Percentiles rank a stretch among this genome's conserved stretches.
These are phyloP conservation scores for Solanum bukasovii DNA, from an alignment of 257 asterid genomes.

Conservation along the genomic window DNA sequence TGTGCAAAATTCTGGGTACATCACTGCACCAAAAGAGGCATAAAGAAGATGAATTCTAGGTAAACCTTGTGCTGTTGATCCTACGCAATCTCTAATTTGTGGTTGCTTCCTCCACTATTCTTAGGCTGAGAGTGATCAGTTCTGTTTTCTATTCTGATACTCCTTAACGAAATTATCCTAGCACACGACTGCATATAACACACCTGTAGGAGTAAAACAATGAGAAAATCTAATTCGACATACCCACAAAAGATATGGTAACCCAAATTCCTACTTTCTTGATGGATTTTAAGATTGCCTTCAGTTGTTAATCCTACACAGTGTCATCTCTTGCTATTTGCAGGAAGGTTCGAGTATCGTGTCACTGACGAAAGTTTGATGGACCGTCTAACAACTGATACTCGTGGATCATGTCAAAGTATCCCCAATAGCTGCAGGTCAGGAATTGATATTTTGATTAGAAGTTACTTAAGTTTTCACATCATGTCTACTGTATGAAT, in stretches of 20 bases:
- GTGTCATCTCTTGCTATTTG: background rate
- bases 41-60: background rate
- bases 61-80: background rate
- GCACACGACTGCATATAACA: background rate
- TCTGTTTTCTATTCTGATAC: background rate
- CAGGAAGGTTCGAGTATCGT: conserved; percentile 59
- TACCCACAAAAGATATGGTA: background rate
- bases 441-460: background rate
- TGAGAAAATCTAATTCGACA: background rate
- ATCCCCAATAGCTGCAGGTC: conserved; percentile 65
- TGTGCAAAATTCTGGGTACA: background rate
- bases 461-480: background rate
- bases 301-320: background rate
- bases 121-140: background rate
- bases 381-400: conserved; percentile 71
- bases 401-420: conserved; percentile 39
- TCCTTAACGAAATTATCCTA: background rate
- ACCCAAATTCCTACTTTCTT: background rate
- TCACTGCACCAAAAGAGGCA: background rate
- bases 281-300: background rate
- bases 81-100: background rate
- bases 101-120: background rate
- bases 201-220: background rate
- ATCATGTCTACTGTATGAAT: background rate
- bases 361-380: conserved; percentile 61